Conservation (phyloP, 192 early-diverging fungal species). For the Paraglomus occultum region DNA sequence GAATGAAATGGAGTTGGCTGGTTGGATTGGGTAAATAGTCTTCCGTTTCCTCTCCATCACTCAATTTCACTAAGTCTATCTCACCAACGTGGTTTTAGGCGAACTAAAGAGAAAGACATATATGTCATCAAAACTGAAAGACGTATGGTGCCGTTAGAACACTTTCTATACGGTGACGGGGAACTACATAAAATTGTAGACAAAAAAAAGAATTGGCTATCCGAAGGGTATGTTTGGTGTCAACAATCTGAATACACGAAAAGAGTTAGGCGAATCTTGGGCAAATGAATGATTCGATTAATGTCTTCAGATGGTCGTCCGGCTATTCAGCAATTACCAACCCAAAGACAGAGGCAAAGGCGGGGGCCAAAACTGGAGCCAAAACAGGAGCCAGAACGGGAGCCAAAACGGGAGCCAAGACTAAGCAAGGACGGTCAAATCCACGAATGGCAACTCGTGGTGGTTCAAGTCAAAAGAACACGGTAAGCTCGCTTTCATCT, state of each 20-base stretch:
- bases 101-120: constrained; percentile 96
- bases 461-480: constrained; percentile 35
- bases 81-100: constrained; percentile 39
- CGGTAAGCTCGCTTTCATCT: constrained; percentile 72
- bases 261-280: constrained; percentile 49
- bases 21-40: constrained; percentile 86
- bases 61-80: not conserved
- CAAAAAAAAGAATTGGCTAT: constrained; percentile 62
- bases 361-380: constrained; percentile 25
- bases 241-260: constrained; percentile 34
- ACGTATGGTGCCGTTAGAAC: constrained; percentile 94
- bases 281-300: not conserved
- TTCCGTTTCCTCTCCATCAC: not conserved
- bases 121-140: constrained; percentile 94
- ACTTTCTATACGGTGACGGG: constrained; percentile 84
- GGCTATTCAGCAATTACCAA: no score
- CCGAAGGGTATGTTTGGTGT: constrained; percentile 46
- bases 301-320: no score
- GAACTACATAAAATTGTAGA: constrained; percentile 92
- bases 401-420: constrained; percentile 41
- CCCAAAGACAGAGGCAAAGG: no score
- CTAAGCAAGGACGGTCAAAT: constrained; percentile 36
- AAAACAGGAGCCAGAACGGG: constrained; percentile 45
- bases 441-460: constrained; percentile 47
- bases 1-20: constrained; percentile 98